A percentile compares a stretch with the other conserved stretches of the same genome.
phyloP scores from a whole-genome alignment of 2,329 filamentous ascomycete species.

The Colletotrichum tropicicola region DNA sequence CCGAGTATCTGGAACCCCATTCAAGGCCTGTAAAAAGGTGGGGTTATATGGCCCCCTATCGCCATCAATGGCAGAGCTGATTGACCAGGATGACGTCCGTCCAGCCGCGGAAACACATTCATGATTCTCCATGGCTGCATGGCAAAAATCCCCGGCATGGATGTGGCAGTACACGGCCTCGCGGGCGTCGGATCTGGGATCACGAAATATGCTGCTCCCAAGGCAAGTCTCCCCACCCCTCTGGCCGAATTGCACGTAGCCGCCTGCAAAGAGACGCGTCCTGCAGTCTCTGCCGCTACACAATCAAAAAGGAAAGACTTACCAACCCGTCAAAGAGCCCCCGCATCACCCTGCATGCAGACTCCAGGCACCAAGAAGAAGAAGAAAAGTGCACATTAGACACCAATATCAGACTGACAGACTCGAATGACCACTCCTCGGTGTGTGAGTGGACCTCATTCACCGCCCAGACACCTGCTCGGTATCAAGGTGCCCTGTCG shows the following conservation, averaged over 20 bases:
- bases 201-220: neutral
- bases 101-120: neutral
- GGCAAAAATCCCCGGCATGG: slow-evolving; percentile 16
- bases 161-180: neutral
- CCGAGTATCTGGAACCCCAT: slow-evolving; percentile 17
- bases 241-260: neutral
- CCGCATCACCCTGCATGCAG: neutral
- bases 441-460: neutral
- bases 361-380: neutral
- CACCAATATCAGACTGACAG: neutral
- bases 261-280: neutral
- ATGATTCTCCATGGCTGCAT: slow-evolving; percentile 13
- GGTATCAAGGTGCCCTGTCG: neutral
- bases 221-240: neutral
- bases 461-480: neutral
- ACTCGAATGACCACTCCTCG: neutral
- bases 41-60: neutral
- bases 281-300: neutral
- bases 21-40: neutral
- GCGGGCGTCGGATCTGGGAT: neutral
- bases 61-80: neutral
- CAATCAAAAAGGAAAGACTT: neutral
- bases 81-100: neutral
- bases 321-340: neutral
- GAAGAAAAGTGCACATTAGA: neutral